These are phyloP conservation scores for Russula emetica DNA, from an alignment of 768 basidiomycete species.

Conservation along the genomic window DNA sequence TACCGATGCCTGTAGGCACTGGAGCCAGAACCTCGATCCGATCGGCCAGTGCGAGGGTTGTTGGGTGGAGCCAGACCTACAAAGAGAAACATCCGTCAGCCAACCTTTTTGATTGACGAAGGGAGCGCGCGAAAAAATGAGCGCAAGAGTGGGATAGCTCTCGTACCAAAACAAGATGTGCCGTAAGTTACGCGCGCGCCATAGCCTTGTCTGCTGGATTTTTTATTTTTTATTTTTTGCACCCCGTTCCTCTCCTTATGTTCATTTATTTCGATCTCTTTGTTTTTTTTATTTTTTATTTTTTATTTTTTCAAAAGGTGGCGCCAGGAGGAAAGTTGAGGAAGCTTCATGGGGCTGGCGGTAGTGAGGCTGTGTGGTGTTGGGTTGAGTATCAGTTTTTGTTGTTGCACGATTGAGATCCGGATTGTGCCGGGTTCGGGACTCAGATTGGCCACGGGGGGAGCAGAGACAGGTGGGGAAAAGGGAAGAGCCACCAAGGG, in stretches of 20 bases:
- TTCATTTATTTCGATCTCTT: background rate
- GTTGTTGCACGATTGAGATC: too few species aligned
- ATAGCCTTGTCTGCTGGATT: background rate
- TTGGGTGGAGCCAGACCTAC: background rate
- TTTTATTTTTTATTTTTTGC: background rate
- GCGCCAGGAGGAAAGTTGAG: slow-evolving; percentile 1
- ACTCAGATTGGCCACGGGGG: too few species aligned
- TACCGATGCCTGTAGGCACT: background rate
- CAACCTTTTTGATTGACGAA: background rate
- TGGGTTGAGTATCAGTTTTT: too few species aligned
- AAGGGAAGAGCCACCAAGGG: slow-evolving; percentile 4
- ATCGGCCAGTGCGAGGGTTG: background rate
- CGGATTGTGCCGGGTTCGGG: background rate
- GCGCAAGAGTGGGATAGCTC: slow-evolving; percentile 20
- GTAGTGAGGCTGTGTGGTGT: background rate
- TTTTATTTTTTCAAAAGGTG: slow-evolving; percentile 2
- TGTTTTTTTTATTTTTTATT: background rate
- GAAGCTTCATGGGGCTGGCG: slow-evolving; percentile 4
- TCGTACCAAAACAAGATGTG: background rate
- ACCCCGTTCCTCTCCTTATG: too few species aligned
- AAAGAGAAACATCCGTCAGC: background rate
- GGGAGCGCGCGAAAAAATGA: slow-evolving; percentile 8
- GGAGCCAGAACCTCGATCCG: background rate
- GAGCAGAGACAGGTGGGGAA: too few species aligned
- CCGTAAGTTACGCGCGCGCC: background rate